Conservation (phyloP, 2,329 filamentous ascomycete species). For the Beauveria australis region DNA sequence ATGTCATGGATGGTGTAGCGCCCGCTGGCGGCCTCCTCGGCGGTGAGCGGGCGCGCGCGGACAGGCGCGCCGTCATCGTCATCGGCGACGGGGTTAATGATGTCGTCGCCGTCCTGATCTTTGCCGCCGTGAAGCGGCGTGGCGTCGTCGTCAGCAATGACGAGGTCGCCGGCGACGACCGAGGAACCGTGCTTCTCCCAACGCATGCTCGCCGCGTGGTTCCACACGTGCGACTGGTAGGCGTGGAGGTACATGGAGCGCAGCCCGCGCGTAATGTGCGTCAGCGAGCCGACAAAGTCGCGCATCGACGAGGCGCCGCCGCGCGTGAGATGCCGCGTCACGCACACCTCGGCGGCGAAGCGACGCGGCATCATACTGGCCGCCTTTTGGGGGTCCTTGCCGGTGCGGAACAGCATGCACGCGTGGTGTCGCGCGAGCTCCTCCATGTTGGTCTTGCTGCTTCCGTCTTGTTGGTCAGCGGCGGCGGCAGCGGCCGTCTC, state of each 20-base stretch:
- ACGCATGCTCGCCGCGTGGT: constrained; percentile 70
- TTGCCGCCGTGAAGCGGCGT: constrained; percentile 41
- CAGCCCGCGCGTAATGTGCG: constrained; percentile 71
- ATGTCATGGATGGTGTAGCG: constrained; percentile 77
- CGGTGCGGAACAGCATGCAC: constrained; percentile 63
- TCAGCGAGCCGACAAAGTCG: constrained; percentile 76
- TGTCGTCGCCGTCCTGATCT: constrained; percentile 48
- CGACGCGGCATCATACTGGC: constrained; percentile 65
- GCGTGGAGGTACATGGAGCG: constrained; percentile 94
- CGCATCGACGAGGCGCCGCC: constrained; percentile 37
- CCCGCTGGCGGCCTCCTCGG: constrained; percentile 69
- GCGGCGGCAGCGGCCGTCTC: constrained; percentile 21
- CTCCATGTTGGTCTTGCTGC: constrained; percentile 59
- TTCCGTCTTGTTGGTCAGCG: constrained; percentile 27
- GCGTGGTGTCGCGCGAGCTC: constrained; percentile 73
- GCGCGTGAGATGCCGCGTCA: constrained; percentile 68
- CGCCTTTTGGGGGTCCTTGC: constrained; percentile 50
- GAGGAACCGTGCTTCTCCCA: constrained; percentile 66
- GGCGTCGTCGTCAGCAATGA: constrained; percentile 43
- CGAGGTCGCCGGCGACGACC: constrained; percentile 79
- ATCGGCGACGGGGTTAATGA: constrained; percentile 30
- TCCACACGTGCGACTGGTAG: constrained; percentile 94
- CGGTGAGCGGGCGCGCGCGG: constrained; percentile 63
- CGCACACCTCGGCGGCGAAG: constrained; percentile 69
- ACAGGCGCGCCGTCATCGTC: constrained; percentile 36